Evolutionary conservation across 169 alveolate genomes (phyloP).

Genomic region (Eimeria zaria): DNA sequence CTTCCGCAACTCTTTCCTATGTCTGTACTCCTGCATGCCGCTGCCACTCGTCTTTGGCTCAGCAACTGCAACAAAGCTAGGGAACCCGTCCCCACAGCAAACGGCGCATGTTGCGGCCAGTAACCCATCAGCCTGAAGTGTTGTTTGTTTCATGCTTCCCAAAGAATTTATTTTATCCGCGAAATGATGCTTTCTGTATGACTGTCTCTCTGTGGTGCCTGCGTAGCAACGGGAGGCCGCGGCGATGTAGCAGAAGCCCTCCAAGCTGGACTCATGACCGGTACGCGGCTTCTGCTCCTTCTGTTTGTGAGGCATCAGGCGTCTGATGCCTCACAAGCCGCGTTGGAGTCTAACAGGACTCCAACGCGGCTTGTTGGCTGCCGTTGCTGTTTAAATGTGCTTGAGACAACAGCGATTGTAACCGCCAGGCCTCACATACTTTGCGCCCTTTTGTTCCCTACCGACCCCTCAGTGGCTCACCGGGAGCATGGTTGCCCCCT

Average conservation of each 20-base stretch:
- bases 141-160: not conserved
- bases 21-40: not conserved
- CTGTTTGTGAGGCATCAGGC: not conserved
- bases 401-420: not conserved
- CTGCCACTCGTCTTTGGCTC: not conserved
- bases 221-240: constrained; percentile 21
- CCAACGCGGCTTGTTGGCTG: not conserved
- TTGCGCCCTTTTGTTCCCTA: not conserved
- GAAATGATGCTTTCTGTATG: not conserved
- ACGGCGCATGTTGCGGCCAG: not conserved
- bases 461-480: not conserved
- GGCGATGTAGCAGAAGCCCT: constrained; percentile 55
- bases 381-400: not conserved
- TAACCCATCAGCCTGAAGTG: not conserved
- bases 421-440: not conserved
- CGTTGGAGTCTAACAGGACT: not conserved
- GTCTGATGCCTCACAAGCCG: not conserved
- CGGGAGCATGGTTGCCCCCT: not conserved
- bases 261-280: constrained; percentile 43
- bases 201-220: not conserved
- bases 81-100: not conserved
- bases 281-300: not conserved
- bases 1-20: not conserved
- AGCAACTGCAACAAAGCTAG: not conserved
- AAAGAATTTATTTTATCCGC: not conserved